Conservation (phyloP, 179 eudicot genomes). For the Spinacia oleracea region DNA sequence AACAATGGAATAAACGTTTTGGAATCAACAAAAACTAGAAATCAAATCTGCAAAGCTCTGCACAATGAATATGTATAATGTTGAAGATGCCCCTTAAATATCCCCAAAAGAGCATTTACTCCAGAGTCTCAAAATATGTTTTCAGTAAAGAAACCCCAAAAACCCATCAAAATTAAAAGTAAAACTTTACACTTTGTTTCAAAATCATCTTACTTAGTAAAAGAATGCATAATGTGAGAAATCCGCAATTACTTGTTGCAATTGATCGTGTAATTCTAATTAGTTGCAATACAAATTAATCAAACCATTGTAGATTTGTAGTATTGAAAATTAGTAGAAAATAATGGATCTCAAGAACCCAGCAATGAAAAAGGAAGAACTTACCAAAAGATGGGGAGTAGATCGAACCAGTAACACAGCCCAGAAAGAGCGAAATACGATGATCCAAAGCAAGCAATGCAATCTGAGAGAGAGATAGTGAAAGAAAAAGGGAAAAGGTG, state of each 20-base stretch:
- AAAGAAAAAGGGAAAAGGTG: too few relatives aligned
- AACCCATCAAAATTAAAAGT: too few relatives aligned
- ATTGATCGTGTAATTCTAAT: too few relatives aligned
- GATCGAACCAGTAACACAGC: conserved; percentile 12
- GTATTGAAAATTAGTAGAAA: not conserved
- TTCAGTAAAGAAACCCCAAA: too few relatives aligned
- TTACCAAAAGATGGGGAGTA: conserved; percentile 18
- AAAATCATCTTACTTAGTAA: too few relatives aligned
- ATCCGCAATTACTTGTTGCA: too few relatives aligned
- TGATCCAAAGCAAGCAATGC: too few relatives aligned
- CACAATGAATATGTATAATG: not conserved
- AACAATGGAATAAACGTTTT: not conserved
- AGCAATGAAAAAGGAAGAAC: not conserved
- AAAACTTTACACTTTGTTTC: too few relatives aligned
- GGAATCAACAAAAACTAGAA: not conserved
- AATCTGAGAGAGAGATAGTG: too few relatives aligned
- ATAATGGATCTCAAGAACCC: not conserved
- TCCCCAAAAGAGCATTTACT: not conserved
- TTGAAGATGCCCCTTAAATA: not conserved
- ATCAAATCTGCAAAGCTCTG: too few relatives aligned
- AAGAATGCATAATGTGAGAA: too few relatives aligned
- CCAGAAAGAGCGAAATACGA: not conserved
- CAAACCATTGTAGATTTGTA: not conserved
- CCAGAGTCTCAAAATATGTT: too few relatives aligned
- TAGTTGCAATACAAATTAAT: not conserved